phyloP scores from a whole-genome alignment of 106 monocot genomes.

The Dactylorhiza incarnata region DNA sequence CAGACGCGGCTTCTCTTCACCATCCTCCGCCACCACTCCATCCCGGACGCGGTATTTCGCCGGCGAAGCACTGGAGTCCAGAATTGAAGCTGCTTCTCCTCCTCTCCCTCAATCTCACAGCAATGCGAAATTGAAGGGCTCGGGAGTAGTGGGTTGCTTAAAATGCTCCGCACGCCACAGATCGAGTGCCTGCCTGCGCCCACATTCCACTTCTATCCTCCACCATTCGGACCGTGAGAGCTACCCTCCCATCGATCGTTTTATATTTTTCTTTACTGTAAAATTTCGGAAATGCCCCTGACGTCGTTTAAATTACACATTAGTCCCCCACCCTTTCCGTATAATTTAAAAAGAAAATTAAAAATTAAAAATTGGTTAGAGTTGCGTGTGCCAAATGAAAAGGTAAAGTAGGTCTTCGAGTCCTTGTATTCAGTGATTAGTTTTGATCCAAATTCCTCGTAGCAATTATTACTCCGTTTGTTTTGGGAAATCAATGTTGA shows the following conservation, averaged over 20 bases:
- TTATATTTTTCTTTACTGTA: not conserved
- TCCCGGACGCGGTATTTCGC: not conserved
- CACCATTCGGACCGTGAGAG: not conserved
- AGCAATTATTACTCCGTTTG: too few relatives aligned
- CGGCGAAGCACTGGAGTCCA: not conserved
- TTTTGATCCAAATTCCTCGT: too few relatives aligned
- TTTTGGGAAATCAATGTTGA: too few relatives aligned
- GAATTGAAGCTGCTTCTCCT: not conserved
- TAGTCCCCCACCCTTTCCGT: not conserved
- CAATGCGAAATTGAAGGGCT: not conserved
- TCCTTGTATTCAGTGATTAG: too few relatives aligned
- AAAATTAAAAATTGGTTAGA: not conserved
- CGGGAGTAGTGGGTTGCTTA: not conserved
- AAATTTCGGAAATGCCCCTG: not conserved
- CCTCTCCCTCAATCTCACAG: not conserved
- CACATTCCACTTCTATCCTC: constrained; percentile 1
- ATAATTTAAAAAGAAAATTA: too few relatives aligned
- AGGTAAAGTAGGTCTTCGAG: too few relatives aligned
- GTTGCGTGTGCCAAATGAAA: not conserved
- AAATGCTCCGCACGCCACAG: not conserved
- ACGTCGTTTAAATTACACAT: not conserved
- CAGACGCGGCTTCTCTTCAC: not conserved
- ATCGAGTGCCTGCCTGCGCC: too few relatives aligned
- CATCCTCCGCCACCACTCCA: constrained; percentile 9
- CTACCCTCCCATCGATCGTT: not conserved